Base-by-base conservation (phyloP, 768 basidiomycete species). In the Macrolepiota fuliginosa region DNA sequence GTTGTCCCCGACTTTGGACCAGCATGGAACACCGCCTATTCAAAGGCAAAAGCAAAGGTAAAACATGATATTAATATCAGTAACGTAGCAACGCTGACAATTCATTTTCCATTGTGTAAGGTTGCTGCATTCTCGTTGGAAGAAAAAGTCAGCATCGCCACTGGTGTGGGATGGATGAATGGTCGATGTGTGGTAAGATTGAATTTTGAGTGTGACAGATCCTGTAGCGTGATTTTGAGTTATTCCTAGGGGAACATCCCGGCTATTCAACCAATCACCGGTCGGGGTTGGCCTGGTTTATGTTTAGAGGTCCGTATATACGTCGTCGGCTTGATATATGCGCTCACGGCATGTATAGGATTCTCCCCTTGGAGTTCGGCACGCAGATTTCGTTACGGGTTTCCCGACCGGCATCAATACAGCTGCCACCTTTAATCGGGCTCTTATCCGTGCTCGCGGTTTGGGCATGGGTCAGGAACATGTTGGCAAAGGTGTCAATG, bases 321-420 rank as follows among this genome's bases (percentile, higher is more conserved):
- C 24, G 17, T 47, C 17, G 37, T 51, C 27, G 24, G 24, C 10
- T 24, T 27, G 40, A 51, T 32, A 64, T 19, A 65, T 52, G 1
- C 19, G 17, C 25, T 9, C 15, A 50, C 42, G 27, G 22, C 25
- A 13, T 24, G 32, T 17, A 25, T 24, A 87, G 81, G 87, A 90
- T 64, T 86, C 87, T 22, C 91, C 91, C 2, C 78, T 92, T 0
- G 94, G 94, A 2, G 85, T 96, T 19, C 89, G 94, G 50, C 77
- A 81, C 65, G 83, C 85, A 0, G 89, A 95, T 70, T 85, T 82
- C 36, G 85, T 86, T 5, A 89, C 89, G 2, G 84, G 84, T 0
- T 96, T 94, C 76, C 94, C 96, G 0, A 81, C 94, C n/a, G 91
- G 86, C 0, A 78, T 97, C 65, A 94, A 91, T 57, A 79, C 86